Percentiles rank a stretch among this genome's conserved stretches.
Conservation (phyloP, 345 rosid genomes). For the Punica granatum region DNA sequence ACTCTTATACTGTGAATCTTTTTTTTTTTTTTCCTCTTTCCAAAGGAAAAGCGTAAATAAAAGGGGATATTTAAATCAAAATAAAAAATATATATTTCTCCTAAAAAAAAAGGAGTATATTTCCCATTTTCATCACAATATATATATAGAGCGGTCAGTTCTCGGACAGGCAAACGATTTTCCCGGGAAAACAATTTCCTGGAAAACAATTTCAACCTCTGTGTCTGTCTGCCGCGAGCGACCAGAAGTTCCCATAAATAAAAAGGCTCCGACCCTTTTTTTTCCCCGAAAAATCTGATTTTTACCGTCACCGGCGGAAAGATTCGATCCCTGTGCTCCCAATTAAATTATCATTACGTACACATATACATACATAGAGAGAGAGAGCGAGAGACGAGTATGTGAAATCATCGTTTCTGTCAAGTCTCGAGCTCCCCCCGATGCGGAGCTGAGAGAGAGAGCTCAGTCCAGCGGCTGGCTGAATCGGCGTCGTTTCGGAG, state of each 20-base stretch:
- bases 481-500: not conserved
- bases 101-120: too few relatives aligned
- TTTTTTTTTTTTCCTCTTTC: too few relatives aligned
- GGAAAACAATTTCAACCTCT: not conserved
- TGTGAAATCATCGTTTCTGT: not conserved
- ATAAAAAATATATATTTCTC: too few relatives aligned
- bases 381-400: not conserved
- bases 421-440: not conserved
- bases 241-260: too few relatives aligned
- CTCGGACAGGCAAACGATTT: too few relatives aligned
- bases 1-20: too few relatives aligned
- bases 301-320: not conserved
- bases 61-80: too few relatives aligned
- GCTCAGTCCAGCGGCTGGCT: not conserved
- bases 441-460: not conserved
- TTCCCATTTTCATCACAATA: too few relatives aligned
- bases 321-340: not conserved
- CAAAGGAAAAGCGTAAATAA: too few relatives aligned
- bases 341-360: not conserved
- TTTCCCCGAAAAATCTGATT: not conserved
- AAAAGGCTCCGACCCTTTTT: too few relatives aligned
- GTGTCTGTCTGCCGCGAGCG: too few relatives aligned
- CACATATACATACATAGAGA: not conserved
- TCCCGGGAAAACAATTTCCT: not conserved
- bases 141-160: too few relatives aligned